Percentiles rank a stretch among this genome's conserved stretches.
These are phyloP conservation scores for Calonectria henricotiae DNA, from an alignment of 2,329 filamentous ascomycete species.

Conservation along the genomic window DNA sequence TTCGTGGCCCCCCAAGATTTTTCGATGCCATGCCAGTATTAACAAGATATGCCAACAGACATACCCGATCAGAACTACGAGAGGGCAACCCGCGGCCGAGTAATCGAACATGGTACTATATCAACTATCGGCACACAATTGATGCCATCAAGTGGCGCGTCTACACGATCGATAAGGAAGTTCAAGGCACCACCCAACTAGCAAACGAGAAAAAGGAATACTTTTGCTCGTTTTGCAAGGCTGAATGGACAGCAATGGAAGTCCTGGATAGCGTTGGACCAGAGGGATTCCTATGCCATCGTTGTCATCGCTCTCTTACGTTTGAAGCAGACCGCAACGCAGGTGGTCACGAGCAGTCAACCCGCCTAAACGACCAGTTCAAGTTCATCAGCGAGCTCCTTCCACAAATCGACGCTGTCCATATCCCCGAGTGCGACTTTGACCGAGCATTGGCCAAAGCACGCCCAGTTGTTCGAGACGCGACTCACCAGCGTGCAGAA, in stretches of 20 bases:
- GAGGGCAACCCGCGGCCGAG: slow-evolving; percentile 87
- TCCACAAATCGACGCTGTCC: slow-evolving; percentile 82
- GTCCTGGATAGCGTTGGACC: slow-evolving; percentile 84
- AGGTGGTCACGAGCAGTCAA: slow-evolving; percentile 81
- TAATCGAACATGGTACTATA: slow-evolving; percentile 95
- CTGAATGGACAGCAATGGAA: slow-evolving; percentile 92
- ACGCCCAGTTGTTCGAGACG: slow-evolving; percentile 77
- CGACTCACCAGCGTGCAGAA: slow-evolving; percentile 76
- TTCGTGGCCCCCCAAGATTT: slow-evolving; percentile 62
- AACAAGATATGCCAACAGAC: slow-evolving; percentile 69
- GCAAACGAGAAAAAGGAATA: slow-evolving; percentile 93
- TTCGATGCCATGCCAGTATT: slow-evolving; percentile 54
- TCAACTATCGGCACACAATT: slow-evolving; percentile 94
- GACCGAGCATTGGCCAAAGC: slow-evolving; percentile 77
- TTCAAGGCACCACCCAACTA: slow-evolving; percentile 87
- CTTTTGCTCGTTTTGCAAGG: slow-evolving; percentile 84
- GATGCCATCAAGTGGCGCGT: slow-evolving; percentile 97
- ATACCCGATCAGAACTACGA: slow-evolving; percentile 78
- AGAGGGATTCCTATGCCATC: slow-evolving; percentile 86
- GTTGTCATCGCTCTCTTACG: slow-evolving; percentile 78
- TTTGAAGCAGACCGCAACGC: slow-evolving; percentile 79
- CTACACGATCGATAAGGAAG: slow-evolving; percentile 88
- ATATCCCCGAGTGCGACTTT: slow-evolving; percentile 83
- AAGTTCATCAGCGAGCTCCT: slow-evolving; percentile 84
- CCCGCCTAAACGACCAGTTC: slow-evolving; percentile 84